Conservation (phyloP, 768 basidiomycete genomes). For the Leccinum broughii region DNA sequence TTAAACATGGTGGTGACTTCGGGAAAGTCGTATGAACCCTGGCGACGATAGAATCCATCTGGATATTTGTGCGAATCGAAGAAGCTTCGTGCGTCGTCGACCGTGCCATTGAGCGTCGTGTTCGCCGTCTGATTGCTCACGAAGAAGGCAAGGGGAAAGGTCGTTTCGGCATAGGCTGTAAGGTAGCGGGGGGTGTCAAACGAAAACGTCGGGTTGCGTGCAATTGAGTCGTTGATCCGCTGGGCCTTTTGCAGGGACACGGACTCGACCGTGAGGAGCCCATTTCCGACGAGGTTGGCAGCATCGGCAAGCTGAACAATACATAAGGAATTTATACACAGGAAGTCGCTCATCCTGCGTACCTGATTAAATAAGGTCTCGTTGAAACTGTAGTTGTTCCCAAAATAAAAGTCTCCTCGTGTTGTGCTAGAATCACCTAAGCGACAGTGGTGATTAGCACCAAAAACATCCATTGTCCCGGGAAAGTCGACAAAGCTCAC, state of each 20-base stretch:
- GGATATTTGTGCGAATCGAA: slow-evolving; percentile 20
- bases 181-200: slow-evolving; percentile 23
- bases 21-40: slow-evolving; percentile 9
- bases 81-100: slow-evolving; percentile 23
- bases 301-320: slow-evolving; percentile 14
- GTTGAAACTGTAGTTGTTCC: slow-evolving; percentile 27
- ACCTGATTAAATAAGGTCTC: slow-evolving; percentile 28
- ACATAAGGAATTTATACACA: background rate
- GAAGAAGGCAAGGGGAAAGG: slow-evolving; percentile 27
- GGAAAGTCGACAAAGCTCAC: background rate
- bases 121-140: slow-evolving; percentile 23
- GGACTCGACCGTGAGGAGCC: slow-evolving; percentile 23
- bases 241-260: slow-evolving; percentile 19
- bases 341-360: background rate
- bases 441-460: background rate
- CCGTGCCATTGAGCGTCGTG: slow-evolving; percentile 16
- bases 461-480: background rate
- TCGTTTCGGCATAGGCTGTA: slow-evolving; percentile 22
- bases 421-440: slow-evolving; percentile 29
- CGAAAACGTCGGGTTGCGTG: slow-evolving; percentile 24
- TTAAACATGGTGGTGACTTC: slow-evolving; percentile 3
- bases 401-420: slow-evolving; percentile 27
- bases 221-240: slow-evolving; percentile 31
- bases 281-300: slow-evolving; percentile 21
- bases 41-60: slow-evolving; percentile 20